Evolutionary conservation across 2,329 filamentous ascomycete species (phyloP), one percentile per base, ranked within the genome.

Genomic region (Diplocarpon mali): DNA sequence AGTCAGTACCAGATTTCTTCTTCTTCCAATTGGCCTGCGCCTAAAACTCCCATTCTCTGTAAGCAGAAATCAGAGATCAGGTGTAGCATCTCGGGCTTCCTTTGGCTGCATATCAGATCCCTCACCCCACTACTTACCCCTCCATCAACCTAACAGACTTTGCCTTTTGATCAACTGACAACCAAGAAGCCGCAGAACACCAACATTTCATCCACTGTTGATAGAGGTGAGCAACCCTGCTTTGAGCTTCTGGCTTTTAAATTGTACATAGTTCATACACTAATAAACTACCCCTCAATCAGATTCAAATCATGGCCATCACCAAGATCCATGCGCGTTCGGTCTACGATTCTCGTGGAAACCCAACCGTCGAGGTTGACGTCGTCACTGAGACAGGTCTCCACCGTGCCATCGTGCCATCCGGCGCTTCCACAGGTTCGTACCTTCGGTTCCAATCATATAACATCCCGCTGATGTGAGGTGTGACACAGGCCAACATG

Each of bases 331-430:
- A 89, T 78, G 85, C 85, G 65, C 85, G 92, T 66, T 89, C 83
- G 64, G 88, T 98, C 75, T 98, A 90, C 80, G 92, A 98, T 79
- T 96, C 92, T 68, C 90, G 92, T 66, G 79, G 79, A 67, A 98
- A 98, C 82, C 92, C 92, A 64, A 98, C 92, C 66, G 90, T 95
- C 64, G 90, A 96, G 78, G 90, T 96, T 63, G 90, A 95, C 67
- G 80, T 95, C 61, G 84, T 94, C 71, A 95, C 89, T 60, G 87
- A 94, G 74, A 93, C 85, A 61, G 90, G 90, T 64, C 82, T 96
- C 54, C 89, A 95, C 80, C 88, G 90, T 65, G 89, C 90, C 67
- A 95, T 95, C 66, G 90, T 96, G 53, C 90, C 90, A 62, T 95
- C 89, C 57, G 90, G 90, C 68, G 90, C 90, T 63, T 95, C 90